Evolutionary conservation across 2,329 filamentous ascomycete genomes (phyloP), one percentile per base, ranked within the genome.

Genomic region (Microdochium paspali): DNA sequence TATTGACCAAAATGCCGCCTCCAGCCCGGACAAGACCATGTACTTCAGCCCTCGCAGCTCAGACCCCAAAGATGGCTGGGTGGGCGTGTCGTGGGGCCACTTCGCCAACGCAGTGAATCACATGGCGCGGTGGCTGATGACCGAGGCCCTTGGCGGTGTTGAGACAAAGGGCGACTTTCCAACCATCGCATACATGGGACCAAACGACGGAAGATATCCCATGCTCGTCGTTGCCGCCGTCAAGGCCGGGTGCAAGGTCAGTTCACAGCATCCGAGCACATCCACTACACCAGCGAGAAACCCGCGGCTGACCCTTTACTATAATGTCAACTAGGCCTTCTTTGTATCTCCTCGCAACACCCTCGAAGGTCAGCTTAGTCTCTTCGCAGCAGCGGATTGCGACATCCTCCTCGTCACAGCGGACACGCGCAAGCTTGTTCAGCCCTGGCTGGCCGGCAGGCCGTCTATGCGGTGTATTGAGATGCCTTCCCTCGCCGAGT

Each of bases 121-220:
- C 21, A 55, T 64, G n/a, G 67, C 68, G 10, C 62, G 60, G 30
- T 57, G 54, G 48, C 59, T 71, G 42, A 48, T 61, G 12, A n/a
- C n/a, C n/a, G 50, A 56, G 6, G 56, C 48, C 3, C 57, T 58
- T 13, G 63, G 66, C 31, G 45, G 25, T 7, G 7, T 13, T 28
- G 56, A 61, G 2, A 44, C 53, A 2, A 42, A 47, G 3, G 51
- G 50, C 9, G 48, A 51, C 15, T 63, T 63, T 45, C 66, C 65
- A 1, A 71, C 68, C 0, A 60, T 74, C 24, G 66, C 68, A 3
- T 76, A 72, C 53, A 65, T 74, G 45, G 72, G 70, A 0, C 68
- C 67, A 13, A 63, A 61, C 21, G 61, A 63, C 46, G 54, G 51
- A 9, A 59, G 61, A 9, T 63, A 63, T 42, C 43, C 56, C 6